Evolutionary conservation across 225 moss, liverwort and hornwort species (phyloP).

Genomic region (Neckera pumila): DNA sequence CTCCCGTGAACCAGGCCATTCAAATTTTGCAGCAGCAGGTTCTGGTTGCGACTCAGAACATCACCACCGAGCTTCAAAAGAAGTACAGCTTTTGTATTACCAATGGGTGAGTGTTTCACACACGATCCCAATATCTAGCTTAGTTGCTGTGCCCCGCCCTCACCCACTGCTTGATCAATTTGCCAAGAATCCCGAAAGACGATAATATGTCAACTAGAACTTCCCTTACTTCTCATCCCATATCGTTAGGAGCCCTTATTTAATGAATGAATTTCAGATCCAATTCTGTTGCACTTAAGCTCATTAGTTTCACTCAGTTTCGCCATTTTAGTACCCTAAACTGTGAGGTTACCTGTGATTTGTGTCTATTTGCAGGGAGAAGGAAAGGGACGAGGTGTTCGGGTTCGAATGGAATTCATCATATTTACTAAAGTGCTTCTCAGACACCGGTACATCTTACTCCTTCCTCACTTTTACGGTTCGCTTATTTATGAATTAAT

Average conservation of each 20-base stretch:
- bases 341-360: neutral
- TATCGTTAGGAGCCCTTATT: neutral
- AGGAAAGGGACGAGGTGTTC: conserved; percentile 33
- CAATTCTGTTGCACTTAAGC: neutral
- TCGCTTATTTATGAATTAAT: neutral
- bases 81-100: conserved; percentile 24
- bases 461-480: neutral
- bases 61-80: neutral
- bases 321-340: neutral
- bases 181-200: neutral
- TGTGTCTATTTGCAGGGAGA: conserved; percentile 15
- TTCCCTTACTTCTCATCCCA: neutral
- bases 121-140: neutral
- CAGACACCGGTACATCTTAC: conserved; percentile 9
- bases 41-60: neutral
- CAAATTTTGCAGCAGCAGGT: neutral
- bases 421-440: conserved; percentile 16
- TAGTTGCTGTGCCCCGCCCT: neutral
- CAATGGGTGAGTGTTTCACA: neutral
- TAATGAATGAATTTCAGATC: neutral
- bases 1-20: neutral
- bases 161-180: neutral
- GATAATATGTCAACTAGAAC: neutral
- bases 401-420: conserved; percentile 21
- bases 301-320: neutral